Evolutionary conservation across 331 rosid genomes (phyloP).

Genomic region (Stylosanthes scabra): DNA sequence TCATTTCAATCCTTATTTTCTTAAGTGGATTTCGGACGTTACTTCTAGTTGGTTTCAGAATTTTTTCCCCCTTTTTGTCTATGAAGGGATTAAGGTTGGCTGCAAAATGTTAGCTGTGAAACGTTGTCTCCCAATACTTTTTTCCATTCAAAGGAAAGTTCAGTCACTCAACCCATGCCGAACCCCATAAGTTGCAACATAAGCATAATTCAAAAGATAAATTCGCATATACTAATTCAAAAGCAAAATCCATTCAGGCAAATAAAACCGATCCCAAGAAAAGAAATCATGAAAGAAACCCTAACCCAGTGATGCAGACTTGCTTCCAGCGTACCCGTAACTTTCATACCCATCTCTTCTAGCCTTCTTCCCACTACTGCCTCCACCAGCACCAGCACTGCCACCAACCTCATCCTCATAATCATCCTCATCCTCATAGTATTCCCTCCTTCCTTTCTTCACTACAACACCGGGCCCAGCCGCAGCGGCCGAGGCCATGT

Average conservation of each 20-base stretch:
- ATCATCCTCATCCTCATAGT: constrained; percentile 80
- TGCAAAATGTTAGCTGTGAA: no score
- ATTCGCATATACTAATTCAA: background rate
- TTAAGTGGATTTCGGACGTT: no score
- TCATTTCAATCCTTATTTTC: no score
- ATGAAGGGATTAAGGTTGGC: no score
- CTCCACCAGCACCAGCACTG: constrained; percentile 43
- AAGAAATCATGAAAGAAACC: background rate
- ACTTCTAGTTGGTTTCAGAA: no score
- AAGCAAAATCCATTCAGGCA: background rate
- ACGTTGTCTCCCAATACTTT: no score
- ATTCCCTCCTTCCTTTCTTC: constrained; percentile 83
- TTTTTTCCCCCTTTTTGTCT: no score
- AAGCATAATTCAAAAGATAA: background rate
- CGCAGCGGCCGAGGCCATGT: constrained; percentile 39
- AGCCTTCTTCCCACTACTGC: constrained; percentile 74
- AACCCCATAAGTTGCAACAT: background rate
- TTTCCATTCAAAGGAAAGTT: background rate
- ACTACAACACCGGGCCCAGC: constrained; percentile 36
- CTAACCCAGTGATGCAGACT: constrained; percentile 74
- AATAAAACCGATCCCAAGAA: background rate
- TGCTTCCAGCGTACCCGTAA: constrained; percentile 69
- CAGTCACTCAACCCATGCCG: background rate
- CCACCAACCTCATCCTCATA: constrained; percentile 72
- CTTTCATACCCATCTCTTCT: constrained; percentile 78